Base-by-base conservation (phyloP, 345 rosid genomes). In the Acer negundo region DNA sequence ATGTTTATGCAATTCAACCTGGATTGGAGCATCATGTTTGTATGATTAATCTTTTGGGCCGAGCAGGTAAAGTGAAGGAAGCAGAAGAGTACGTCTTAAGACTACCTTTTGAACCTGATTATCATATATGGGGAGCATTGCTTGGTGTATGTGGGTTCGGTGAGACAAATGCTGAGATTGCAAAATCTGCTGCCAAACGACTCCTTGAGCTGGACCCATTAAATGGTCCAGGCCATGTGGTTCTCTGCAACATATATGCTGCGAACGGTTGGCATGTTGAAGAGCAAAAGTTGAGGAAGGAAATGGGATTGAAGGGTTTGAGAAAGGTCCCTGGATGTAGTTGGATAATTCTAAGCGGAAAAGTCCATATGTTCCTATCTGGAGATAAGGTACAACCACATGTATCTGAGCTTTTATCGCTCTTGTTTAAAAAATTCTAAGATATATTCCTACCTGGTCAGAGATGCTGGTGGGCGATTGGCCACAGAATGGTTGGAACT, bases 301-400 rank as follows among this genome's bases (percentile, higher is more conserved):
- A 87, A 76, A 92, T 94, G 94, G 87, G 90, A 42, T 61, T 86
- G 80, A 94, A 86, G 80, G 92, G 95, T 20, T 91, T 94, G 86
- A 91, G 84, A 75, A 94, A 94, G 86, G 83, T 75, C 59, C 96
- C 97, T 51, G 96, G 98, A 69, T 92, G 93, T 80, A 92, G 94
- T 81, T 89, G 97, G 98, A 77, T 94, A 81, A 77, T 81, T 67
- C 40, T 86, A 67, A 89, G 81, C 74, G 94, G 94, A 72, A 83
- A 79, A 81, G 74, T 77, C 75, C 73, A 78, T 71, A 75, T 83
- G 72, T 92, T 90, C 83, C 77, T 89, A 58, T 90, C 94, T 4
- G 92, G 98, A 80, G 90, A 90, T 80, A 85, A 86, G 71, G 59
- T 84, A 69, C 64, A 79, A 16, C 65, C 77, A 46, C 83, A 80